Evolutionary conservation across 768 basidiomycete species (phyloP).

Genomic region (Lactarius psammicola): DNA sequence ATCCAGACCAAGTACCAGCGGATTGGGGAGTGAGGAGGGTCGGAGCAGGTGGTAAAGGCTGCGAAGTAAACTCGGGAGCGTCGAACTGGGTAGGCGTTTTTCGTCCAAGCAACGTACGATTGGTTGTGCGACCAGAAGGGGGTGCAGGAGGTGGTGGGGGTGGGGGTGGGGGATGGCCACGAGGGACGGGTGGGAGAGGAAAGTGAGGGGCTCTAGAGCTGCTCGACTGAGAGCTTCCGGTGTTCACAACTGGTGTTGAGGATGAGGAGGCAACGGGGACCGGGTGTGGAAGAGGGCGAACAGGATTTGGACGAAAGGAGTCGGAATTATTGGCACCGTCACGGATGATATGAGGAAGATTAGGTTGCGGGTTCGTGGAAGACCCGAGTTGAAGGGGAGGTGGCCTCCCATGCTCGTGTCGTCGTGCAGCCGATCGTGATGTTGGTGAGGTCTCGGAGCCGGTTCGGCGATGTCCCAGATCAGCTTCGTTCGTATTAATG

Average conservation of each 20-base stretch:
- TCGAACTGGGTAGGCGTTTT: slow-evolving; percentile 62
- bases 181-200: slow-evolving; percentile 69
- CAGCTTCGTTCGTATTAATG: slow-evolving; percentile 23
- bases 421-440: slow-evolving; percentile 33
- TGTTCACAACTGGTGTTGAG: slow-evolving; percentile 38
- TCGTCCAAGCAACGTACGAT: slow-evolving; percentile 36
- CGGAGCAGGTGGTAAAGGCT: slow-evolving; percentile 39
- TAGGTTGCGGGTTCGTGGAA: slow-evolving; percentile 49
- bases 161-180: slow-evolving; percentile 49
- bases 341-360: slow-evolving; percentile 72
- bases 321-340: slow-evolving; percentile 54
- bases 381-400: slow-evolving; percentile 73
- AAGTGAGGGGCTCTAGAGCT: slow-evolving; percentile 51
- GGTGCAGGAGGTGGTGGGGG: slow-evolving; percentile 34
- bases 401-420: slow-evolving; percentile 60
- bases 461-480: slow-evolving; percentile 29
- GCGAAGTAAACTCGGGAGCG: slow-evolving; percentile 38
- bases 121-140: slow-evolving; percentile 35
- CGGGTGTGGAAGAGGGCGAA: slow-evolving; percentile 54
- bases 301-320: slow-evolving; percentile 40
- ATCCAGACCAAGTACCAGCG: slow-evolving; percentile 33
- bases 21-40: slow-evolving; percentile 33
- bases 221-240: slow-evolving; percentile 38
- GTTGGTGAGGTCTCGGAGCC: slow-evolving; percentile 26
- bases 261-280: slow-evolving; percentile 27